A percentile compares a stretch with the other conserved stretches of the same genome.
Evolutionary conservation across 306 rosid species (phyloP).

Genomic region (Bauhinia variegata): DNA sequence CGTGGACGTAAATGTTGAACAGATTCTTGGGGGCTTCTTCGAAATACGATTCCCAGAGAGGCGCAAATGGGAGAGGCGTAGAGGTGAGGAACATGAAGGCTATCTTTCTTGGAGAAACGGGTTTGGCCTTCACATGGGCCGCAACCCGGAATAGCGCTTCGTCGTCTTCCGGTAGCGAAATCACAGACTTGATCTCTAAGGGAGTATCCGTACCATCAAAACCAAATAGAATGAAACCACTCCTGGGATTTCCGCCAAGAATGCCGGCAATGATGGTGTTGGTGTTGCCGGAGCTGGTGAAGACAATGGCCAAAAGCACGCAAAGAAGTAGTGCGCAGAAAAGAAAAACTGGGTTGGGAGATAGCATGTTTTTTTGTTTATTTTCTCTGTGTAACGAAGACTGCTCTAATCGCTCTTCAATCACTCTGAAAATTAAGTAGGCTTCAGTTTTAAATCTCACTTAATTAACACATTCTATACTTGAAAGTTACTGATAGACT

Average conservation of each 20-base stretch:
- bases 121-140: slow-evolving; percentile 41
- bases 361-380: slow-evolving; percentile 42
- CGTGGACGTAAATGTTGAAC: slow-evolving; percentile 68
- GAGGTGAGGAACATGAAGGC: slow-evolving; percentile 76
- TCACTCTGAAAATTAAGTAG: too few species aligned
- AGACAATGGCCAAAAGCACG: slow-evolving; percentile 60
- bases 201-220: too few species aligned
- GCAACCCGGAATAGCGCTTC: slow-evolving; percentile 42
- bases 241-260: background rate
- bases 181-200: background rate
- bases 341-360: slow-evolving; percentile 57
- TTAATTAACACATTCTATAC: too few species aligned
- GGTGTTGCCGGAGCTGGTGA: slow-evolving; percentile 44
- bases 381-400: background rate
- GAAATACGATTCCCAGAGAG: slow-evolving; percentile 68
- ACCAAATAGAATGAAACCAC: background rate
- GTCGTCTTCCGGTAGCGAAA: slow-evolving; percentile 38
- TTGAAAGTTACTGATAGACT: too few species aligned
- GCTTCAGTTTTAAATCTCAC: too few species aligned
- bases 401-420: too few species aligned
- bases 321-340: slow-evolving; percentile 62
- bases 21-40: slow-evolving; percentile 34
- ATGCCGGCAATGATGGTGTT: background rate
- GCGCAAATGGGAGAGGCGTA: slow-evolving; percentile 64
- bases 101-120: slow-evolving; percentile 41